Evolutionary conservation across 2,329 filamentous ascomycete species (phyloP).

Genomic region (Fusarium sp.): DNA sequence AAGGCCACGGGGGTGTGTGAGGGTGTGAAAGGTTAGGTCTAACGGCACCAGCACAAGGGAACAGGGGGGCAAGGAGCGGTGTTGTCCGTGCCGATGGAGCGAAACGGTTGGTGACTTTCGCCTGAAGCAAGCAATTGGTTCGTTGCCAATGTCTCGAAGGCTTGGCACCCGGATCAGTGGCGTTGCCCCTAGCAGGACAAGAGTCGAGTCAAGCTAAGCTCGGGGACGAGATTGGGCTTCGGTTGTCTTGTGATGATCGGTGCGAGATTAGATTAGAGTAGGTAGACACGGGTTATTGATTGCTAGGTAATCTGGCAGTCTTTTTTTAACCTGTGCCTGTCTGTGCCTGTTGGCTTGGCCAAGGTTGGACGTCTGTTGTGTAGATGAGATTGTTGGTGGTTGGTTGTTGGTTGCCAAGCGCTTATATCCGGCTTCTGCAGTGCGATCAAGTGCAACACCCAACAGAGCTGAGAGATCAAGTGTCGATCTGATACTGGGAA

Average conservation of each 20-base stretch:
- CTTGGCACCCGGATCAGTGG: constrained; percentile 40
- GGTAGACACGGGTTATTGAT: constrained; percentile 10
- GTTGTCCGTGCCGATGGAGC: constrained; percentile 30
- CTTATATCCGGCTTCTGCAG: constrained; percentile 2
- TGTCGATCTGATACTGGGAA: constrained; percentile 12
- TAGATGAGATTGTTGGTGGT: not conserved
- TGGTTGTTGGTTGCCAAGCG: constrained; percentile 12
- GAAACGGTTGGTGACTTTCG: constrained; percentile 31
- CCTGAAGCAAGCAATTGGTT: constrained; percentile 42
- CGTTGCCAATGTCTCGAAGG: constrained; percentile 23
- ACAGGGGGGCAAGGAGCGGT: constrained; percentile 29
- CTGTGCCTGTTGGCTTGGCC: not conserved
- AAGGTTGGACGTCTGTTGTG: not conserved
- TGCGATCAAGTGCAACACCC: not conserved
- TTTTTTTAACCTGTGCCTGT: constrained; percentile 11
- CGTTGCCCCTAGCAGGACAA: constrained; percentile 26
- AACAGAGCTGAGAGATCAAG: not conserved
- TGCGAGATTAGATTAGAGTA: constrained; percentile 12
- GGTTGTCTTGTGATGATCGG: constrained; percentile 20
- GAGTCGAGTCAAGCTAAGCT: constrained; percentile 21
- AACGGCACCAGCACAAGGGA: constrained; percentile 17
- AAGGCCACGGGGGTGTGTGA: constrained; percentile 17
- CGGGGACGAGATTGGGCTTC: constrained; percentile 23
- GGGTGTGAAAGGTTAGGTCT: not conserved
- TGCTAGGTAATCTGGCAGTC: not conserved